Conservation (phyloP, 2,329 filamentous ascomycete species). For the Calonectria hawksworthii region DNA sequence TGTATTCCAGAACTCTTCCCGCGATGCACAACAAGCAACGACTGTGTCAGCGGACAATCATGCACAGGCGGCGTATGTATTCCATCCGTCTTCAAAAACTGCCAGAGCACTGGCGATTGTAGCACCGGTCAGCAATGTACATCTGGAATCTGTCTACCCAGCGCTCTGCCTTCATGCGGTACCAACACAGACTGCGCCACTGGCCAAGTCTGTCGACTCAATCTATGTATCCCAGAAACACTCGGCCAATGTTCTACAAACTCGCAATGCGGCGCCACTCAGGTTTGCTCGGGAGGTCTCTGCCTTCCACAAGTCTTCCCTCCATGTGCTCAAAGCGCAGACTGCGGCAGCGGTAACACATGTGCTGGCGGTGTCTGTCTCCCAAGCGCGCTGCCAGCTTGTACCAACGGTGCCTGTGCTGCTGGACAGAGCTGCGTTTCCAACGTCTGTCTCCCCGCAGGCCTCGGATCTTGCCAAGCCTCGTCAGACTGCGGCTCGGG, state of each 20-base stretch:
- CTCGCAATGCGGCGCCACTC: not conserved
- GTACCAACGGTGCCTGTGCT: not conserved
- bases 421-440: conserved; percentile 1
- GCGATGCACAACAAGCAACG: conserved; percentile 5
- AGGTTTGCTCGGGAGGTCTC: conserved; percentile 15
- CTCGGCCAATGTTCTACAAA: not conserved
- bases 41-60: conserved; percentile 7
- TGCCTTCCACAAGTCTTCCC: conserved; percentile 23
- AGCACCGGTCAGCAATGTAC: conserved; percentile 8
- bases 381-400: not conserved
- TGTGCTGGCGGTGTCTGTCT: conserved; percentile 14
- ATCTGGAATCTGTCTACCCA: conserved; percentile 17
- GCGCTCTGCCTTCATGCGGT: conserved; percentile 7
- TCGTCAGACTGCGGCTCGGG: conserved; percentile 21
- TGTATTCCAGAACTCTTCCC: conserved; percentile 21
- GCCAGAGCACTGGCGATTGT: conserved; percentile 5
- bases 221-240: conserved; percentile 16
- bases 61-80: conserved; percentile 23
- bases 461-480: conserved; percentile 3
- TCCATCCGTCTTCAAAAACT: not conserved
- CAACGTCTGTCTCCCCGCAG: conserved; percentile 6
- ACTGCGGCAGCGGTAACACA: conserved; percentile 11
- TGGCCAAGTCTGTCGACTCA: conserved; percentile 21
- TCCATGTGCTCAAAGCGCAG: not conserved
- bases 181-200: conserved; percentile 4